Evolutionary conservation across 768 basidiomycete species (phyloP).

Genomic region (Trametes meyenii): DNA sequence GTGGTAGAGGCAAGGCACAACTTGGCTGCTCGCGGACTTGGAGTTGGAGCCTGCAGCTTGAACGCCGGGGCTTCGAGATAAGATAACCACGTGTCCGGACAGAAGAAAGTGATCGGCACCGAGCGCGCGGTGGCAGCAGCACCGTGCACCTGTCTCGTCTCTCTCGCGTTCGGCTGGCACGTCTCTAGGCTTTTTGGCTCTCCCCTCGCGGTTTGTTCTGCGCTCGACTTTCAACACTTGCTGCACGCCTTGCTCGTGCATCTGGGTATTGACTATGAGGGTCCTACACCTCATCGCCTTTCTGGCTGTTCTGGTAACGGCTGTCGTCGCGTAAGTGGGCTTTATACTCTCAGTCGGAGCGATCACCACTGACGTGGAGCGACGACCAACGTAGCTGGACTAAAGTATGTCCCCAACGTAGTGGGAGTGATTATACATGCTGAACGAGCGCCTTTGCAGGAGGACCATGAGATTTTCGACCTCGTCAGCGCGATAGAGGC

Average conservation of each 20-base stretch:
- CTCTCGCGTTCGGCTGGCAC: slow-evolving; percentile 5
- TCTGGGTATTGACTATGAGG: slow-evolving; percentile 46
- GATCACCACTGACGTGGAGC: slow-evolving; percentile 6
- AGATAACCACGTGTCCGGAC: slow-evolving; percentile 27
- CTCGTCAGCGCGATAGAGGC: slow-evolving; percentile 79
- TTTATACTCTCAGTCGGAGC: neutral
- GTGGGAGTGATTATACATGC: neutral
- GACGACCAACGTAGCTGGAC: slow-evolving; percentile 57
- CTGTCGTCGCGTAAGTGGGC: slow-evolving; percentile 60
- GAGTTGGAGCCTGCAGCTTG: no score
- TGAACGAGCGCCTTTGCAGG: slow-evolving; percentile 43
- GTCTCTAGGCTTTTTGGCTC: neutral
- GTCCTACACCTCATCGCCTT: slow-evolving; percentile 47
- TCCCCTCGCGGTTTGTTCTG: neutral
- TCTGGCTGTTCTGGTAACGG: slow-evolving; percentile 55
- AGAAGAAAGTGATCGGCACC: slow-evolving; percentile 13
- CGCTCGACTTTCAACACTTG: neutral
- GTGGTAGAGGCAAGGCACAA: neutral
- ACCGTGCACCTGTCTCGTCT: neutral
- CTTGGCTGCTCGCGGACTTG: neutral
- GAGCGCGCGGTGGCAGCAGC: slow-evolving; percentile 5
- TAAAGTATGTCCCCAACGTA: slow-evolving; percentile 47
- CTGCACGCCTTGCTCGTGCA: neutral
- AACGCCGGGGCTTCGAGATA: slow-evolving; percentile 4
- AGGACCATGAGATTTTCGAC: slow-evolving; percentile 97